phyloP scores from a whole-genome alignment of 805 yeast genomes.

The Jamesozyma spencerorum region DNA sequence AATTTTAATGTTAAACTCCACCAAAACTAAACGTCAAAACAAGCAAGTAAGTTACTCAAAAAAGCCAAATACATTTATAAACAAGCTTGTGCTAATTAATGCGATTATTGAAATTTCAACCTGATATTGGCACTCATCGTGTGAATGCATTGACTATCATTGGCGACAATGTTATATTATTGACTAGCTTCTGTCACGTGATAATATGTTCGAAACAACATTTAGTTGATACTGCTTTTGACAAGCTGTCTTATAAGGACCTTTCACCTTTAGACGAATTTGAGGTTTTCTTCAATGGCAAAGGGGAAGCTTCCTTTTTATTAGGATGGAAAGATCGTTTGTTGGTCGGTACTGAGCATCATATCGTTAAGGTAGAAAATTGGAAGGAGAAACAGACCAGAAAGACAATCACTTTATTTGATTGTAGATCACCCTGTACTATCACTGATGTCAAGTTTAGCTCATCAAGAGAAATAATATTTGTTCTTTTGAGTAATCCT shows the following conservation, averaged over 20 bases:
- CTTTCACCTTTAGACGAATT: conserved; percentile 3
- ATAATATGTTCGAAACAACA: conserved; percentile 21
- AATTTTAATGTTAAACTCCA: not conserved
- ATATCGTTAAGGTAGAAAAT: conserved; percentile 10
- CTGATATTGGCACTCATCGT: conserved; percentile 20
- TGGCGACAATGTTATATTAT: conserved; percentile 12
- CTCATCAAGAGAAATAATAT: conserved; percentile 9
- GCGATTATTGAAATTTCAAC: conserved; percentile 25
- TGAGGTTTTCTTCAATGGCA: conserved; percentile 2
- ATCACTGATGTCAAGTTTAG: conserved; percentile 27
- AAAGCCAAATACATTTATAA: no score
- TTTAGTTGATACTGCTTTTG: conserved; percentile 25
- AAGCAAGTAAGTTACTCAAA: no score
- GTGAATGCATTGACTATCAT: conserved; percentile 18
- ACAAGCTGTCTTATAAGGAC: conserved; percentile 15
- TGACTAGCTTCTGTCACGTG: conserved; percentile 21
- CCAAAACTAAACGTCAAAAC: not conserved
- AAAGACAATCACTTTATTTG: conserved; percentile 5
- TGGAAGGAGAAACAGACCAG: conserved; percentile 12
- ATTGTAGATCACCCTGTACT: conserved; percentile 14
- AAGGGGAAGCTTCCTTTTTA: conserved; percentile 13
- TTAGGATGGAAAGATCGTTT: conserved; percentile 9
- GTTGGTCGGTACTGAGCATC: conserved; percentile 20
- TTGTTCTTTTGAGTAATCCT: conserved; percentile 17
- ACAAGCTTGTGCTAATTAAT: conserved; percentile 6